Evolutionary conservation across 192 early-diverging fungal species (phyloP), one percentile per base, ranked within the genome.

Genomic region (Coemansia sp.): DNA sequence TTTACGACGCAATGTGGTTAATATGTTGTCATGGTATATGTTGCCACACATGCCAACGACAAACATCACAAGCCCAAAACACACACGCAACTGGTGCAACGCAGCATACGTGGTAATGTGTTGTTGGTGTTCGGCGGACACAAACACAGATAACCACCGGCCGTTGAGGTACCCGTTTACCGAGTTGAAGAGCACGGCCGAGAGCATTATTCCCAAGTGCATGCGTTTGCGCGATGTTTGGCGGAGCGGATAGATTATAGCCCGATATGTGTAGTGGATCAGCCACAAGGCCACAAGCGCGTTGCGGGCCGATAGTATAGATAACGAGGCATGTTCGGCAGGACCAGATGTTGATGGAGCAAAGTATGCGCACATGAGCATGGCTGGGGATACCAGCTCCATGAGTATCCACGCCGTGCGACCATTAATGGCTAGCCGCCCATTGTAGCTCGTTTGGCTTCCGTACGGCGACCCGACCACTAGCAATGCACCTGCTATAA

Each of bases 111-210:
- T 34, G 0, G 26, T 19, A 31, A 19, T 12, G 21, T 20, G 7
- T 14, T 26, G 9, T 8, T 12, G 34, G 52, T 42, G 25, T 26
- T 34, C 37, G 1, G 40, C 37, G 21, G 62, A 53, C 0, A 53
- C 62, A 52, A 53, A 65, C 11, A 47, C 22, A 4, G 60, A 48
- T 23, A 78, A 59, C 72, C 72, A 78, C n/a, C 68, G 72, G 21
- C 75, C 82, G 57, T 78, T 79, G 36, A 75, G 58, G 34, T 73
- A 83, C 14, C 72, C 82, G 59, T 83, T 83, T 15, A 83, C 12
- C 3, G 54, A 8, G 42, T 83, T 83, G 64, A 83, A 83, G 8
- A 66, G 1, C 9, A 64, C 48, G 5, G 75, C 76, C 4, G 54
- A 47, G 2, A 83, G 61, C 57, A 75, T 65, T 8, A 79, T 75